phyloP scores from a whole-genome alignment of 2,329 filamentous ascomycete species.

The Penicillium decumbens region DNA sequence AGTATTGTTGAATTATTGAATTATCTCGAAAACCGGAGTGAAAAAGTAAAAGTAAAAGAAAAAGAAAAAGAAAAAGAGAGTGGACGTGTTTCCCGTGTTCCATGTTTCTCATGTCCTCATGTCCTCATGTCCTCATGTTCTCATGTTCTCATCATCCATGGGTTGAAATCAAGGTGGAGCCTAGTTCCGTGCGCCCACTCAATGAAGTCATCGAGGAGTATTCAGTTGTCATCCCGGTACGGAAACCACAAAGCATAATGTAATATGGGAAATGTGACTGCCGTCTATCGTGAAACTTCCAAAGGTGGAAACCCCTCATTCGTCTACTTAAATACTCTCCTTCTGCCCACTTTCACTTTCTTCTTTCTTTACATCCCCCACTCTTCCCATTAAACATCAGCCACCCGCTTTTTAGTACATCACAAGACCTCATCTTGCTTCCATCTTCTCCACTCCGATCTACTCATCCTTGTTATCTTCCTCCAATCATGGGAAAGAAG shows the following conservation, averaged over 20 bases:
- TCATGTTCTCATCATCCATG: constrained; percentile 11
- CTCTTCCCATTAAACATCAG: constrained; percentile 1
- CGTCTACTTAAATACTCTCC: constrained; percentile 6
- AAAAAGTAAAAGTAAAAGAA: no score
- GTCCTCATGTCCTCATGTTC: background rate
- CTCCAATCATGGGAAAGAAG: constrained; percentile 51
- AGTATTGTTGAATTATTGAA: background rate
- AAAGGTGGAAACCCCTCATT: constrained; percentile 1
- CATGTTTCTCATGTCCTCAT: background rate
- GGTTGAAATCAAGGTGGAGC: constrained; percentile 22
- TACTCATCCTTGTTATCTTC: background rate
- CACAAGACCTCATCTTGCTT: constrained; percentile 7
- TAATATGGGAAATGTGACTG: background rate
- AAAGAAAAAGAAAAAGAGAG: background rate
- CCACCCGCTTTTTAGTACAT: constrained; percentile 10
- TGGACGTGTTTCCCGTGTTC: no score
- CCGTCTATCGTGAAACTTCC: background rate
- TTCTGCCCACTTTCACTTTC: constrained; percentile 2
- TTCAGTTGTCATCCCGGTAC: background rate
- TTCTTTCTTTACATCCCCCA: background rate
- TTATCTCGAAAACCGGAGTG: background rate
- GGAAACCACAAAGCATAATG: background rate
- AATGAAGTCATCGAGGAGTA: constrained; percentile 23
- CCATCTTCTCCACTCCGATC: constrained; percentile 1
- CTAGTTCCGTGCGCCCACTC: constrained; percentile 16